Conservation (phyloP, 1,139 yeast species). For the Debaryomyces robertsiae region DNA sequence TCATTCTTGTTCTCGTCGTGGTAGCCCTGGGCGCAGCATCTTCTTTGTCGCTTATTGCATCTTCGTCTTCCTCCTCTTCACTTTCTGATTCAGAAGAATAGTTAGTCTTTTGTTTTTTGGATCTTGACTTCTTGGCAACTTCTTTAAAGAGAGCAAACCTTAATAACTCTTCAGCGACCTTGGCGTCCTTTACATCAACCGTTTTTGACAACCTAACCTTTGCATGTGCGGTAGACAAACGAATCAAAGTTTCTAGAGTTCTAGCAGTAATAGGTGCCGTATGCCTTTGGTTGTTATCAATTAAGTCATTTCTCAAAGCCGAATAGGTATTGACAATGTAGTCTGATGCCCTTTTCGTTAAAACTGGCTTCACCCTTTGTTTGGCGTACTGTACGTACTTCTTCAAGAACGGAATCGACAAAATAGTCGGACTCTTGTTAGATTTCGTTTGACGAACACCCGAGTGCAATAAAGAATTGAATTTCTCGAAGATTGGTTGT, state of each 20-base stretch:
- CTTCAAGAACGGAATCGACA: conserved; percentile 83
- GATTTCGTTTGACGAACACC: conserved; percentile 55
- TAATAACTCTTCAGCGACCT: conserved; percentile 81
- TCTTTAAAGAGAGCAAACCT: conserved; percentile 88
- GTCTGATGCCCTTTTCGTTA: conserved; percentile 78
- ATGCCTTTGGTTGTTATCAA: conserved; percentile 70
- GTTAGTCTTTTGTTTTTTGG: conserved; percentile 37
- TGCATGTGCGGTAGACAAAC: conserved; percentile 96
- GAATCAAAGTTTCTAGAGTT: conserved; percentile 93
- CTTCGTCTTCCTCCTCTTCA: conserved; percentile 23
- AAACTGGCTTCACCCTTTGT: conserved; percentile 79
- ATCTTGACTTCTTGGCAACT: conserved; percentile 43
- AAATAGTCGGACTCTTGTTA: conserved; percentile 60
- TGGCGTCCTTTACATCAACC: conserved; percentile 78
- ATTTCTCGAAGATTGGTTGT: conserved; percentile 75
- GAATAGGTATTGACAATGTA: conserved; percentile 81
- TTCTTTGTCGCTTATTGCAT: conserved; percentile 24
- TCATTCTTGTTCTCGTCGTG: conserved; percentile 18
- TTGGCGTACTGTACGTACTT: conserved; percentile 95
- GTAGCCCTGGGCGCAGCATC: conserved; percentile 25
- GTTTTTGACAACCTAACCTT: conserved; percentile 81
- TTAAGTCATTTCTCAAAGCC: conserved; percentile 78
- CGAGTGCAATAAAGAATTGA: conserved; percentile 79
- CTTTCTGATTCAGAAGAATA: conserved; percentile 16
- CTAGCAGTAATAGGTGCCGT: conserved; percentile 98